phyloP scores from a whole-genome alignment of 495 filamentous ascomycete genomes.

The Chaetomium tenue region DNA sequence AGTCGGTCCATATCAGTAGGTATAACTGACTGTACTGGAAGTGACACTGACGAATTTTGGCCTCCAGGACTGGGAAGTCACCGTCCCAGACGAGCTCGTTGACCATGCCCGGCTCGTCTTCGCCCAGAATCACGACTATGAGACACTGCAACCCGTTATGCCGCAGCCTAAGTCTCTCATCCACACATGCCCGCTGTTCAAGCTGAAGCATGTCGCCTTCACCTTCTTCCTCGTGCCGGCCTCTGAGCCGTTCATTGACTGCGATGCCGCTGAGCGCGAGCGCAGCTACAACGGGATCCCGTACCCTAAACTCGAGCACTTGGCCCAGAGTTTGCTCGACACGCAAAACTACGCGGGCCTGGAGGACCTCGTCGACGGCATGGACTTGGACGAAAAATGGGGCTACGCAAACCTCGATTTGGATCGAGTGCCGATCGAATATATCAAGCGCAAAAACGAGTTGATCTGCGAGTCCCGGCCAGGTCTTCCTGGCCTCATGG shows the following conservation, averaged over 20 bases:
- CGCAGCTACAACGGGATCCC: slow-evolving; percentile 11
- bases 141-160: background rate
- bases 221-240: slow-evolving; percentile 1
- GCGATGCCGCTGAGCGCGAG: slow-evolving; percentile 9
- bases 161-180: slow-evolving; percentile 3
- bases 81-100: slow-evolving; percentile 4
- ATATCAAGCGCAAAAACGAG: slow-evolving; percentile 7
- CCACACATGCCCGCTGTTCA: slow-evolving; percentile 16
- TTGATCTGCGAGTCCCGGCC: slow-evolving; percentile 7
- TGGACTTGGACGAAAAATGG: slow-evolving; percentile 18
- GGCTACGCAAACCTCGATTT: slow-evolving; percentile 11
- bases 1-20: background rate
- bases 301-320: slow-evolving; percentile 11
- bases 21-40: background rate
- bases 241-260: slow-evolving; percentile 1
- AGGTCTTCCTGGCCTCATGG: background rate
- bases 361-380: slow-evolving; percentile 18
- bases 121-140: background rate
- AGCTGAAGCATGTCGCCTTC: too few species aligned
- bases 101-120: background rate
- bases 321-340: slow-evolving; percentile 14
- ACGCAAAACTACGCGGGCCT: slow-evolving; percentile 13
- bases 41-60: background rate
- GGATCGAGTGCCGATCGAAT: slow-evolving; percentile 25
- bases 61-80: slow-evolving; percentile 16